Base-by-base conservation (phyloP, 169 alveolate species). In the Theileria parva region DNA sequence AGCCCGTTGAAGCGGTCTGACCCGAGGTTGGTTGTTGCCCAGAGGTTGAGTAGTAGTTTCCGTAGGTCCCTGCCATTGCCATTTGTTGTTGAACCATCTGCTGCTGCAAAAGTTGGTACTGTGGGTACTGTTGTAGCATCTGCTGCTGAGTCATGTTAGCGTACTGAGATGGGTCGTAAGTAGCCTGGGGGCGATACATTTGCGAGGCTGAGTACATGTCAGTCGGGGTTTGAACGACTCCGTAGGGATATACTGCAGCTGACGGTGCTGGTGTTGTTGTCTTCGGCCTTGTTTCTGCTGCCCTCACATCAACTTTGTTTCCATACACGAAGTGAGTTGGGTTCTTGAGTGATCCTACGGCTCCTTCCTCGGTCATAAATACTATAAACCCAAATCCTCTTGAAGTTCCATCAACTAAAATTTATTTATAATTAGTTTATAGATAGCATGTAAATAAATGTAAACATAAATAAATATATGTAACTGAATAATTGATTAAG, bases 251-350 rank as follows among this genome's bases (percentile, higher is more conserved):
- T 9, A 53, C 37, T 1, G 74, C 12, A 32, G 74, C 76, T 7
- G 37, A 3, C 0, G 60, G 28, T 5, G 79, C 64, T 25, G 9
- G 21, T 0, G 72, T 37, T 13, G 67, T 34, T 39, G 44, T 72
- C 68, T 60, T 81, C 1, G 77, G 39, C 0, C 88, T 77, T 1
- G 80, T 65, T 32, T 81, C 88, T 23, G 88, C 88, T 15, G 88
- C 88, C 23, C 88, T 77, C 0, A 81, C 88, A 37, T 81, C 88
- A 12, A 81, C 88, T 44, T 81, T 81, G 17, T 77, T 39, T 21
- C 88, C 88, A 28, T 81, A 81, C 12, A 81, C 88, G 39, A 74
- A 81, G 74, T 81, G 88, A 23, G 83, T 81, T 32, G 88, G 88
- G 53, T 67, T 39, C 74, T 72, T 78, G 8, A 81, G 60, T 21